phyloP scores from a whole-genome alignment of 768 basidiomycete genomes.

The Postia placenta region DNA sequence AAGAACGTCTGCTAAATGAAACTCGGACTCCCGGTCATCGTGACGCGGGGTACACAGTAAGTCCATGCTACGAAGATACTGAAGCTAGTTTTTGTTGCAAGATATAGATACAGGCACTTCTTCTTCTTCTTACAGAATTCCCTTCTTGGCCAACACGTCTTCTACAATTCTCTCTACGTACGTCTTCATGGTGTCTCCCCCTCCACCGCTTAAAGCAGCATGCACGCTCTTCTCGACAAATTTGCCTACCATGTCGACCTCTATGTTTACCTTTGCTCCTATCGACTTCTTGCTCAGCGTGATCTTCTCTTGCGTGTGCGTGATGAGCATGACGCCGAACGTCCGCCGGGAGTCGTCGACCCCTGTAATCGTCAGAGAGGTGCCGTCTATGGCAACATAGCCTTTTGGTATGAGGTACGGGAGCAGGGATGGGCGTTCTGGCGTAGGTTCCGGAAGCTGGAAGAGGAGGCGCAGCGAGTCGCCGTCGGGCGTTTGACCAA shows the following conservation, averaged over 20 bases:
- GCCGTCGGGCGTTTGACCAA: slow-evolving; percentile 64
- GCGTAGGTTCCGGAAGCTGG: slow-evolving; percentile 58
- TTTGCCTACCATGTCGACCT: slow-evolving; percentile 93
- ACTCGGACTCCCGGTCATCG: neutral
- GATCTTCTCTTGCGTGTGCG: slow-evolving; percentile 87
- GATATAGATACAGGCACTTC: slow-evolving; percentile 1
- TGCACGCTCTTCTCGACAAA: slow-evolving; percentile 81
- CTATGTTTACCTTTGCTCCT: slow-evolving; percentile 87
- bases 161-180: slow-evolving; percentile 57
- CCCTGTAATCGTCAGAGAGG: slow-evolving; percentile 84
- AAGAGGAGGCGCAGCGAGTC: slow-evolving; percentile 86
- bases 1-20: neutral
- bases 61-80: too few species aligned
- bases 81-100: neutral
- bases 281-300: slow-evolving; percentile 68
- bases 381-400: slow-evolving; percentile 90
- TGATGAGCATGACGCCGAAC: slow-evolving; percentile 93
- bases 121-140: slow-evolving; percentile 19
- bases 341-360: slow-evolving; percentile 57
- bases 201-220: slow-evolving; percentile 56
- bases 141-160: slow-evolving; percentile 44
- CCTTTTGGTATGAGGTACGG: slow-evolving; percentile 91
- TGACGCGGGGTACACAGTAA: too few species aligned
- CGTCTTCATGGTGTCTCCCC: slow-evolving; percentile 37
- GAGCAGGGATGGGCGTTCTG: slow-evolving; percentile 55